Evolutionary conservation across 352 stramenopile species (phyloP), one percentile per base, ranked within the genome.

Genomic region (Thalassiosira mediterranea): DNA sequence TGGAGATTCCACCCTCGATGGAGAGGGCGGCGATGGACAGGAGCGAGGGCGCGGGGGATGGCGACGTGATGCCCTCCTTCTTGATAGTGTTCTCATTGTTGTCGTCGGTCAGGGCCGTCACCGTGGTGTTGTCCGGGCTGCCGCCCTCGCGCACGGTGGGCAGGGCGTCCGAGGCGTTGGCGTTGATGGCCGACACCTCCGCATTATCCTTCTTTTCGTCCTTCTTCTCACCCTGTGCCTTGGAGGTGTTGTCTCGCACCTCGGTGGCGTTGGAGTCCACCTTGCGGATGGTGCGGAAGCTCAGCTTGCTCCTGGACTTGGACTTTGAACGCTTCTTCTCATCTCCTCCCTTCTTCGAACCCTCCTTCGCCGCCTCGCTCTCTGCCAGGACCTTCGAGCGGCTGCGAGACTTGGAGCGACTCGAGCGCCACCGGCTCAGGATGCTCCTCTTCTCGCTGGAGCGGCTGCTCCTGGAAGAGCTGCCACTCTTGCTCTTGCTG

Each of bases 201-300:
- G 29, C 57, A 19, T 54, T 34, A 3, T 10, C 23, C 31, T 32
- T 68, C 28, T 66, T 23, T 17, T 57, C 11, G 17, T 31, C 54
- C 19, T 32, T 23, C 29, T 56, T n/a, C 8, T 23, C 17, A 4
- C 28, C 34, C n/a, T 48, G 28, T 1, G 47, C 25, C 42, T 71
- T 81, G 38, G 72, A 70, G 37, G 72, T 81, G 38, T 81, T 81
- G 15, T 19, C 52, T 29, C 48, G 25, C 4, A 75, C 40, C 19
- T 71, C 72, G 3, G 72, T 81, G 29, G 63, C 62, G 52, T 81
- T 75, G 7, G 56, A 72, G 44, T 81, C 72, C 7, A 52, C 62
- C 72, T 68, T 75, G 21, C 32, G 53, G 15, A 75, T 59, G 15
- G 44, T 59, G 2, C 21, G 42, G 29, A 60, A 65, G n/a, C 25